Evolutionary conservation across 495 filamentous ascomycete species (phyloP), one percentile per base, ranked within the genome.

Genomic region (Aspergillus ellipticus): DNA sequence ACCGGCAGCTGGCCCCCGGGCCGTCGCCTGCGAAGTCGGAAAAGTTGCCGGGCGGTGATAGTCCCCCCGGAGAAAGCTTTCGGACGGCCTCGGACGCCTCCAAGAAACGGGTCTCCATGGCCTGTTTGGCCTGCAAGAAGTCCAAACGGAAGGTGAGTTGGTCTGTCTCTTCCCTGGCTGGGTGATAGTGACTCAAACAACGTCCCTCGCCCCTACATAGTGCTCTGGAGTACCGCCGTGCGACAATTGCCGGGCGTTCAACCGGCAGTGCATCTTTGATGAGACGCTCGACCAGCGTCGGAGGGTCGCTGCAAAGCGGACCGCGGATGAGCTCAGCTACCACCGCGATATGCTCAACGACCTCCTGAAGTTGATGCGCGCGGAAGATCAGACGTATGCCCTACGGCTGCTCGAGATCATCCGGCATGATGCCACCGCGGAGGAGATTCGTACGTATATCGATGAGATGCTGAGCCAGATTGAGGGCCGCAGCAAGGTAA

Each of bases 281-380:
- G 74, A 78, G 65, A 74, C 73, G 2, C 65, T 77, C 29, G 75
- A 78, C 50, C 74, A 77, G 48, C 69, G 75, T 8, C 73, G 75
- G n/a, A 70, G 75, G 17, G 72, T 78, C n/a, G 75, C 75, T 2
- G 75, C 75, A 1, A 78, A 77, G 57, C 71, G 73, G 9, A 78
- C 75, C 1, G 73, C 74, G 0, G 72, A 76, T 49, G 73, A 78
- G 51, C 64, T 78, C 8, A 65, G 60, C 45, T 77, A 78, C 49
- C 70, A 76, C 48, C 75, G 73, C 5, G 69, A 76, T 51, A 62
- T 77, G 39, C 59, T 75, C 1, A 65, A 74, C 26, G 73, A 76
- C 35, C 62, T 78, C 9, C 68, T 77, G 55, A 68, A 54, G 29
- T 59, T 76, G 5, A 65, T 78, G 55, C 69, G 72, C 6, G 64